Conservation (phyloP, 305 asterid species). For the Withania somnifera region DNA sequence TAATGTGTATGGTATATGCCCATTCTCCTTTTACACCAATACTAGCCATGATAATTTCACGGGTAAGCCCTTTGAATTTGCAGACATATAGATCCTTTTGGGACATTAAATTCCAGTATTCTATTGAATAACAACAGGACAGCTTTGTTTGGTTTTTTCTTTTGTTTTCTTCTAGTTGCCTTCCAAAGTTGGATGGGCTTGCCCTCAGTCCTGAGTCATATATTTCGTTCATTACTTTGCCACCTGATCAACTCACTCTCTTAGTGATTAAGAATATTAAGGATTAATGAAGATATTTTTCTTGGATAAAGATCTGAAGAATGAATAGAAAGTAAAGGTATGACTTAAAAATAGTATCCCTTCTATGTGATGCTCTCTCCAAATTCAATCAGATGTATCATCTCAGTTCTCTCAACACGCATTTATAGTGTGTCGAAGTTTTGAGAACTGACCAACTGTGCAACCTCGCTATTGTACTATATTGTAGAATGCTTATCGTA, state of each 20-base stretch:
- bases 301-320: not conserved
- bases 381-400: not conserved
- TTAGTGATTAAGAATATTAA: not conserved
- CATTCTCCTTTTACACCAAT: not conserved
- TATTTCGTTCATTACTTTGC: not conserved
- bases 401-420: not conserved
- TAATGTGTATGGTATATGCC: not conserved
- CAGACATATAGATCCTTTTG: not conserved
- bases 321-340: not conserved
- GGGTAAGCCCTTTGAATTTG: not conserved
- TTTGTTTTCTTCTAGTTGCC: not conserved
- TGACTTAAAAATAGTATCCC: not conserved
- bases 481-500: conserved; percentile 39
- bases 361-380: not conserved
- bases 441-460: not conserved
- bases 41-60: not conserved
- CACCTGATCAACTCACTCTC: not conserved
- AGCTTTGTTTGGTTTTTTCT: not conserved
- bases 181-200: not conserved
- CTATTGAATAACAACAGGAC: not conserved
- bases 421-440: not conserved
- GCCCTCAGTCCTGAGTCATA: not conserved
- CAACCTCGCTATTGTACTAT: not conserved
- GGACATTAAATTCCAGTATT: not conserved
- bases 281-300: not conserved